Percentiles rank a stretch among this genome's conserved stretches.
These are phyloP conservation scores for Hypoxylon sp. DNA, from an alignment of 2,329 filamentous ascomycete species.

Conservation along the genomic window DNA sequence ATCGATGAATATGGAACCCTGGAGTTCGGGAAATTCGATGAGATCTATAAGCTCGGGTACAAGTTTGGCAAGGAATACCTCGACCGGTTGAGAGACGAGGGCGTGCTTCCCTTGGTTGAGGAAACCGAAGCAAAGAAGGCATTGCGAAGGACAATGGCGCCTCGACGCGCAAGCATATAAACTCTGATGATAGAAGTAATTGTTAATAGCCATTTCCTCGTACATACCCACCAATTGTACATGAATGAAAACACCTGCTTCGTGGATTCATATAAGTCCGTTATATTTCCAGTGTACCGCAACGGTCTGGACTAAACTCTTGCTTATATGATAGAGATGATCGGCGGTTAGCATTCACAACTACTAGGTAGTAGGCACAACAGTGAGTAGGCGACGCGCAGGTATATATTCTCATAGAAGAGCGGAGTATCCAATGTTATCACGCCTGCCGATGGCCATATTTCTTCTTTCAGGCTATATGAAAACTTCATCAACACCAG, in stretches of 20 bases:
- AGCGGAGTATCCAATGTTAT: neutral
- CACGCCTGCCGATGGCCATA: slow-evolving; percentile 2
- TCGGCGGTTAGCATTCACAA: neutral
- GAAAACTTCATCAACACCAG: slow-evolving; percentile 10
- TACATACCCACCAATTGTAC: slow-evolving; percentile 2
- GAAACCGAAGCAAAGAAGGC: slow-evolving; percentile 84
- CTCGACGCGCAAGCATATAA: slow-evolving; percentile 82
- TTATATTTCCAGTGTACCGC: neutral
- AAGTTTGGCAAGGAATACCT: slow-evolving; percentile 87
- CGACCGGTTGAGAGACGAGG: slow-evolving; percentile 81
- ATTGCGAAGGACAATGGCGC: slow-evolving; percentile 83
- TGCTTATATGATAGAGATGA: neutral
- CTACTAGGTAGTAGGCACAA: neutral
- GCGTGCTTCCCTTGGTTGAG: slow-evolving; percentile 77
- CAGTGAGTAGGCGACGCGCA: neutral
- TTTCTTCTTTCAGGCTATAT: slow-evolving; percentile 38
- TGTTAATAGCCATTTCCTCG: neutral
- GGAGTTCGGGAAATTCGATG: slow-evolving; percentile 97
- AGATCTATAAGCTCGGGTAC: slow-evolving; percentile 93
- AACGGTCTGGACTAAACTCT: neutral
- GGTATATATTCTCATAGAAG: neutral
- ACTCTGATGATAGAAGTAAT: slow-evolving; percentile 8
- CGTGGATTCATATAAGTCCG: neutral
- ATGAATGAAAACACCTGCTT: neutral
- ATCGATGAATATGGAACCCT: slow-evolving; percentile 94